Evolutionary conservation across 345 rosid genomes (phyloP), one percentile per base, ranked within the genome.

Genomic region (Nasturtium officinale): DNA sequence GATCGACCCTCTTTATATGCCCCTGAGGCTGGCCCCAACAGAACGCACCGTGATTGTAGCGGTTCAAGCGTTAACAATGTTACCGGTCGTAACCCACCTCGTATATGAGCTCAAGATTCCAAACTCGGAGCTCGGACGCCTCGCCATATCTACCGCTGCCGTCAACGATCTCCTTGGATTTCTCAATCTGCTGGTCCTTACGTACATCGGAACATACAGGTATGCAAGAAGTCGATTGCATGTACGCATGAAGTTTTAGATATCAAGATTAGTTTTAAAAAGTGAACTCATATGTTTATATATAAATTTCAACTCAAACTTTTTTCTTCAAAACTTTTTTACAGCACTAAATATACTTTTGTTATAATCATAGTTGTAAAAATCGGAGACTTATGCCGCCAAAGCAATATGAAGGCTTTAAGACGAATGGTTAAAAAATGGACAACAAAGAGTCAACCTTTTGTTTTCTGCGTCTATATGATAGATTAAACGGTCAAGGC

Each of bases 71-170:
- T 5, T 85, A 32, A 63, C 82, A 23, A 0, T 74, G 26, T 63
- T 78, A 37, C 78, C 82, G 21, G 71, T 63, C 26, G 28, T 78
- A 23, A 74, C 82, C 0, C 78, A 69, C 21, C 78, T 78, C 21
- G 5, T 78, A 37, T 35, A 70, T 40, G 82, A 62, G 58, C 75
- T 78, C n/a, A 73, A 78, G 54, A 73, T 78, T 16, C 63, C 77
- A 28, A 78, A 73, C 35, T 78, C 81, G 0, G 78, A 73, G 51
- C 67, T 78, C 0, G 75, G 78, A 6, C 71, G 78, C 25, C 58
- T 78, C 9, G 71, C 63, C 43, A 67, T 74, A 26, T 67, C 77
- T n/a, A 52, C 23, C 2, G 62, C 81, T 1, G 54, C 69, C 15
- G 2, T 73, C 33, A 71, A 77, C 21, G 81, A 86, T 45, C 2